phyloP scores from a whole-genome alignment of 1,284 basidiomycete species.

The Moniliophthora roreri region DNA sequence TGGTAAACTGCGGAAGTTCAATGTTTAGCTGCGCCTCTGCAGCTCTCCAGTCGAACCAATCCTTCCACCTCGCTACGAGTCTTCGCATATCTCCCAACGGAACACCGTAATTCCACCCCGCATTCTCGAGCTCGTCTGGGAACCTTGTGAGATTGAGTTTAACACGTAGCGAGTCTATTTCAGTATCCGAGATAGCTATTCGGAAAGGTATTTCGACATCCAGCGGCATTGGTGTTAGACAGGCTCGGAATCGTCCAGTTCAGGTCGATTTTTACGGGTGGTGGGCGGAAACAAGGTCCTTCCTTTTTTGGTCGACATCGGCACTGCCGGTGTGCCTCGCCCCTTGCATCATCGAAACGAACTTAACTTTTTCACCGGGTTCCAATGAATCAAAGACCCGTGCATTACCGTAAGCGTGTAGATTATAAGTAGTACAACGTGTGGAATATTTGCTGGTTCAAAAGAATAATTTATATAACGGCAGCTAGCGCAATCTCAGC shows the following conservation, averaged over 20 bases:
- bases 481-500: no score
- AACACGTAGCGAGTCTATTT: slow-evolving; percentile 26
- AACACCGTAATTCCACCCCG: slow-evolving; percentile 1
- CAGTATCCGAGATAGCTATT: slow-evolving; percentile 29
- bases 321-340: no score
- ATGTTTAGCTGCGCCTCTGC: not conserved
- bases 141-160: slow-evolving; percentile 35
- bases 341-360: no score
- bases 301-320: no score
- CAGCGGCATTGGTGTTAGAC: not conserved
- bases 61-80: not conserved
- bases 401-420: no score
- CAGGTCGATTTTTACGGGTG: no score
- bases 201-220: slow-evolving; percentile 24
- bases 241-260: not conserved
- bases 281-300: no score
- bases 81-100: not conserved
- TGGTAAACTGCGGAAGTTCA: not conserved
- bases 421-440: no score
- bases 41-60: not conserved
- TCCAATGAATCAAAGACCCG: no score
- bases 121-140: slow-evolving; percentile 41
- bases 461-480: no score
- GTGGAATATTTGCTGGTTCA: no score
- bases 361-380: no score